These are phyloP conservation scores for Beauveria pseudobassiana DNA, from an alignment of 2,329 filamentous ascomycete species.

Conservation along the genomic window DNA sequence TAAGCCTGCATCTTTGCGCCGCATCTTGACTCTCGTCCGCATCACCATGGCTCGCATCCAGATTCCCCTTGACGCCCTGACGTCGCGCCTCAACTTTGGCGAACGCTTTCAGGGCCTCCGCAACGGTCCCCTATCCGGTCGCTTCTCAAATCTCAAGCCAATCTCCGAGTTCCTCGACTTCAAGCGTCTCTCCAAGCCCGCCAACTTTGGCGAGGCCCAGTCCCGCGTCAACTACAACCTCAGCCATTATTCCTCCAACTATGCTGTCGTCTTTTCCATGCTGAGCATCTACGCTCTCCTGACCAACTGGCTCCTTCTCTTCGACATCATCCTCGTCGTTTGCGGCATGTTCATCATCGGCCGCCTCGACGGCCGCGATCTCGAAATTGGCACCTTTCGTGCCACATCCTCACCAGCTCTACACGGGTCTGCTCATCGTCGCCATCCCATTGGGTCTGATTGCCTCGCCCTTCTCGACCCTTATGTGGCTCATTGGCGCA, in stretches of 20 bases:
- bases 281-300: conserved; percentile 92
- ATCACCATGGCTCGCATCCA: conserved; percentile 72
- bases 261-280: conserved; percentile 88
- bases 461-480: conserved; percentile 75
- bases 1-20: conserved; percentile 5
- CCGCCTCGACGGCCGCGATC: conserved; percentile 79
- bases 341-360: conserved; percentile 87
- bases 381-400: conserved; percentile 75
- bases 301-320: conserved; percentile 78
- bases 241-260: conserved; percentile 96
- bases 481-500: conserved; percentile 94
- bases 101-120: conserved; percentile 82
- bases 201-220: conserved; percentile 84
- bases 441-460: conserved; percentile 78
- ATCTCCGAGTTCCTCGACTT: conserved; percentile 91
- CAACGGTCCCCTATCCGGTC: conserved; percentile 66
- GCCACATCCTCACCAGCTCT: conserved; percentile 91
- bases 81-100: conserved; percentile 77
- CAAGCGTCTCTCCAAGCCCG: conserved; percentile 91
- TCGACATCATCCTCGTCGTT: conserved; percentile 83
- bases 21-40: not conserved
- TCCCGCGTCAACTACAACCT: conserved; percentile 96
- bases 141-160: conserved; percentile 89
- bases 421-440: conserved; percentile 77
- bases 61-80: conserved; percentile 86